Percentiles rank a stretch among this genome's conserved stretches.
Conservation (phyloP, 2,329 filamentous ascomycete species). For the Sporothrix protearum region DNA sequence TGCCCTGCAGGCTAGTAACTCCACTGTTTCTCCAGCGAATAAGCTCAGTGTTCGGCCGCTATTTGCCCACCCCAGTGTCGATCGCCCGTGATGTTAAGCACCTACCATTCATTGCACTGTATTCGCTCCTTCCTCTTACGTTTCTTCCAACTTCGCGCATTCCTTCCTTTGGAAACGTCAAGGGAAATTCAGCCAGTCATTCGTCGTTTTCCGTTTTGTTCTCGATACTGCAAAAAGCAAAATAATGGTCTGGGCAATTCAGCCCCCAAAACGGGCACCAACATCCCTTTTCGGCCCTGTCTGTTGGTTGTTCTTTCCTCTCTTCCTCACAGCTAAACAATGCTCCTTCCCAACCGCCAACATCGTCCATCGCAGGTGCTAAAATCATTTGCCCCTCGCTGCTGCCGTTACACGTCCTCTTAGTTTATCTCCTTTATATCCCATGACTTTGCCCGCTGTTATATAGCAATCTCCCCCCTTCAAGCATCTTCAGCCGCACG, state of each 20-base stretch:
- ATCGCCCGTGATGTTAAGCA: neutral
- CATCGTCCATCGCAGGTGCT: neutral
- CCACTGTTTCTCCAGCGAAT: neutral
- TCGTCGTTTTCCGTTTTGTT: neutral
- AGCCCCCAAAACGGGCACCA: neutral
- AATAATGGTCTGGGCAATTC: neutral
- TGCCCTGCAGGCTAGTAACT: neutral
- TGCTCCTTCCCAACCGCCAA: neutral
- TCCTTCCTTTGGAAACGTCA: neutral
- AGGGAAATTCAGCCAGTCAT: neutral
- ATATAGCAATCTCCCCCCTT: neutral
- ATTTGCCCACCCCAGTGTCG: neutral
- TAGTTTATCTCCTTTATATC: neutral
- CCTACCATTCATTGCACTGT: neutral
- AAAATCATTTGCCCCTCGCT: neutral
- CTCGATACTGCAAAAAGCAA: neutral
- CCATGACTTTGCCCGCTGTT: neutral
- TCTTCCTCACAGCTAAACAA: neutral
- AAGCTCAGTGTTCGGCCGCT: neutral
- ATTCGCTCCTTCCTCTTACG: neutral
- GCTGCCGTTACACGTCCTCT: too few species aligned
- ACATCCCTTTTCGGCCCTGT: neutral
- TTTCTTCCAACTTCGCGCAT: neutral
- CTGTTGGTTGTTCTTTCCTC: neutral
- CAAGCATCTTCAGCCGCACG: neutral